phyloP scores from a whole-genome alignment of 192 early-diverging fungal genomes.

The Linnemannia schmuckeri region DNA sequence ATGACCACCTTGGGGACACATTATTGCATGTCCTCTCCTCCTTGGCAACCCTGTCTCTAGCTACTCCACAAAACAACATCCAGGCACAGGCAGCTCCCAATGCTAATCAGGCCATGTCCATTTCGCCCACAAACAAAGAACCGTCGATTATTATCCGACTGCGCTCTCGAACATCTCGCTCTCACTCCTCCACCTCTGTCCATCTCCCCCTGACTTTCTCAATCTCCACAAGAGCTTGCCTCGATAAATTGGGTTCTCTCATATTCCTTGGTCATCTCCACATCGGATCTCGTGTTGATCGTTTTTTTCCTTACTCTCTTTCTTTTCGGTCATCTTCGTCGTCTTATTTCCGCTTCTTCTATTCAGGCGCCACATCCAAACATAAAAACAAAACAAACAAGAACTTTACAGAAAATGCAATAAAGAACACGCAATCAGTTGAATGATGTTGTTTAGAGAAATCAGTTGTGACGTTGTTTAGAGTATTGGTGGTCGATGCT shows the following conservation, averaged over 20 bases:
- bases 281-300: too few relatives aligned
- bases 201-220: background rate
- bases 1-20: background rate
- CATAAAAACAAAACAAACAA: background rate
- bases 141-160: background rate
- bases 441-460: background rate
- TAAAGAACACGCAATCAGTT: background rate
- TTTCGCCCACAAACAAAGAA: background rate
- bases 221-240: too few relatives aligned
- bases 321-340: too few relatives aligned
- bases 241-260: too few relatives aligned
- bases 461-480: too few relatives aligned
- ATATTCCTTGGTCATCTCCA: too few relatives aligned
- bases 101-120: background rate
- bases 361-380: too few relatives aligned
- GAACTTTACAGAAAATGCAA: background rate
- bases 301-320: too few relatives aligned
- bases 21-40: background rate
- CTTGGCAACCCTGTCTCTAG: background rate
- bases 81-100: background rate
- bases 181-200: background rate
- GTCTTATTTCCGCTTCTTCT: too few relatives aligned
- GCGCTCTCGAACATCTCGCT: background rate
- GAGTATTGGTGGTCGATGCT: constrained; percentile 3
- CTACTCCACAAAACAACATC: constrained; percentile 2